Evolutionary conservation across 164 flowering plant genomes (phyloP), one percentile per base, ranked within the genome.

Genomic region (Euptelea pleiosperma): DNA sequence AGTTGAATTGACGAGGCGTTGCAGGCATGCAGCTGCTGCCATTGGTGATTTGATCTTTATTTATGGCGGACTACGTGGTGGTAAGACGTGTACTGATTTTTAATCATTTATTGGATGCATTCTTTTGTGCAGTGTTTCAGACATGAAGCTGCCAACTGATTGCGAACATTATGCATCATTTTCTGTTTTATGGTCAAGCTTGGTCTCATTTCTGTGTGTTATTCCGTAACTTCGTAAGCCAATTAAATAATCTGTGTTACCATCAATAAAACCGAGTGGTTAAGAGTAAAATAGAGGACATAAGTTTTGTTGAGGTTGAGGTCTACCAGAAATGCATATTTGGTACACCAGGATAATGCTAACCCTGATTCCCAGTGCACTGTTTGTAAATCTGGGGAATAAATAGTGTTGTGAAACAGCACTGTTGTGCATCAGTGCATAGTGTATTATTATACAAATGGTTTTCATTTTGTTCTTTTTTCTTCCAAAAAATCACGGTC

Each of bases 21-120:
- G 97, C 70, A 83, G 99, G 68, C 99, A 94, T 81, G 97, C 99
- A 9, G 97, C 99, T 73, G 91, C 97, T 60, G 97, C 99, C 25
- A 82, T 94, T 60, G 97, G 97, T 55, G 99, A 94, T 56, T 73
- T 89, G 69, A 89, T 94, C 42, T 91, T 83, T 67, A 85, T 91
- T 34, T 94, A 91, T 78, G 99, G 99, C 50, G 99, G 99, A 68
- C 73, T 94, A 61, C 99, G 99, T 81, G 99, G 99, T 66, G 99
- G 99, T 94, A 78, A 77, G 91, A 44, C 24, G 36, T 56, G 58
- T 45, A 31, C 41, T 62, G 10, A 3, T 58, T 29, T 21, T 24
- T 15, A 25, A 21, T 35, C 46, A 24, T 22, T 16, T n/a, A n/a
- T n/a, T 22, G 35, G 39, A 22, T n/a, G 25, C 45, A 24, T 9